phyloP scores from a whole-genome alignment of 306 rosid species.

The Dryas octopetala region DNA sequence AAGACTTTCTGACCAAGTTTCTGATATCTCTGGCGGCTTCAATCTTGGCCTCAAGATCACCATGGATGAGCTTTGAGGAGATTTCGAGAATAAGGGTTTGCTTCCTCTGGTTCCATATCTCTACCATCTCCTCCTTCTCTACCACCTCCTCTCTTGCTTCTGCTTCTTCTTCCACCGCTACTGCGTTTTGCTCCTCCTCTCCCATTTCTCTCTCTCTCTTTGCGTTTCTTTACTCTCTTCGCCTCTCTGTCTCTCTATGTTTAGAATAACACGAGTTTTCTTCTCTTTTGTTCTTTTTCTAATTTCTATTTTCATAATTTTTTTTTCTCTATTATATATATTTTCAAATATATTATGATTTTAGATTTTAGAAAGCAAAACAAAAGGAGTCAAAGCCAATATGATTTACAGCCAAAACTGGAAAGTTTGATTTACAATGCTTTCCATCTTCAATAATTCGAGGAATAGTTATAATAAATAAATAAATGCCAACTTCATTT shows the following conservation, averaged over 20 bases:
- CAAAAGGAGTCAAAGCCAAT: background rate
- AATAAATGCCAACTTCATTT: too few relatives aligned
- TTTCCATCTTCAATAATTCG: background rate
- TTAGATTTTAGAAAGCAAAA: background rate
- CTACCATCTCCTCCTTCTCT: constrained; percentile 15
- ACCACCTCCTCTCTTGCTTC: constrained; percentile 20
- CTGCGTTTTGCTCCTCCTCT: constrained; percentile 29
- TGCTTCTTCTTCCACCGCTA: constrained; percentile 31
- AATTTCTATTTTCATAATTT: background rate
- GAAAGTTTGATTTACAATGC: background rate
- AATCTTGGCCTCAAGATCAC: constrained; percentile 64
- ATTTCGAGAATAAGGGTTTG: constrained; percentile 53
- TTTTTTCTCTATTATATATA: background rate
- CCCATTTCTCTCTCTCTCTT: constrained; percentile 28
- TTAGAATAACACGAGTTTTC: background rate
- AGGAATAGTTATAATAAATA: too few relatives aligned
- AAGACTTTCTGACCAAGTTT: constrained; percentile 63
- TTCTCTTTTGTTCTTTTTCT: background rate
- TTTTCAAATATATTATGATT: too few relatives aligned
- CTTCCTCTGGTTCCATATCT: constrained; percentile 46
- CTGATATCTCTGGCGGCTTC: constrained; percentile 87
- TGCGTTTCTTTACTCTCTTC: background rate
- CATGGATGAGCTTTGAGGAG: constrained; percentile 63
- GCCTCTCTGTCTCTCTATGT: background rate
- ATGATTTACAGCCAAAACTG: background rate